Base-by-base conservation (phyloP, 2,329 filamentous ascomycete species). In the Trichoderma semiorbis region DNA sequence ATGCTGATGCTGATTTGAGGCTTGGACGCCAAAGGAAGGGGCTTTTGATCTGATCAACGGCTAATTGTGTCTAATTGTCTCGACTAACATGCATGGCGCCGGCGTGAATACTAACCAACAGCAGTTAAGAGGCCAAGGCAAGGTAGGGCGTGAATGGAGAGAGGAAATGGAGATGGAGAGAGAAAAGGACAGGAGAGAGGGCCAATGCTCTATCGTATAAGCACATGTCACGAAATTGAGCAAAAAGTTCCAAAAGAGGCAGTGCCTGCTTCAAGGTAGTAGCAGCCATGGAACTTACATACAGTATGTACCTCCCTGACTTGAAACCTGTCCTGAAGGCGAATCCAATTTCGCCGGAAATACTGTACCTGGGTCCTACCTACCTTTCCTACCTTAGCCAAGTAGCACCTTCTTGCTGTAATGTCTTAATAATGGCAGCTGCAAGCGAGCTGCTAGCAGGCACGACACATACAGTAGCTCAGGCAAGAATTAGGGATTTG, bases 361-460 rank as follows among this genome's bases (percentile, higher is more conserved):
- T 53, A 24, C 47, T 53, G 21, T 24, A 24, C n/a, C 18, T 50
- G 47, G 43, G 43, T 50, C 24, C 53, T 57, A 57, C 53, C 21
- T 57, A 28, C 53, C 53, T 28, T 28, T 34, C 28, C 57, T 6
- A 21, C 30, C 26, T 60, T 53, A 53, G 47, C 21, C 47, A 53
- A 32, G 55, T 60, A 60, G 57, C 16, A 60, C 57, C 5, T 60
- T 34, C 34, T 47, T 11, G 4, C 14, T 30, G 60, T 26, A 11
- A 11, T 39, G 64, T 10, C n/a, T 39, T 26, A 58, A 39, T 36
- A 55, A 67, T 67, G 64, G 50, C 34, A 43, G 18, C 34, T 43
- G 50, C 53, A 67, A 67, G 64, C 64, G 64, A 67, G 64, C 53
- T 58, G 50, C 36, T 63, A 30, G 21, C 60, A 63, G 36, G 21